These are phyloP conservation scores for Ambispora gerdemannii DNA, from an alignment of 192 early-diverging fungal genomes.

Conservation along the genomic window DNA sequence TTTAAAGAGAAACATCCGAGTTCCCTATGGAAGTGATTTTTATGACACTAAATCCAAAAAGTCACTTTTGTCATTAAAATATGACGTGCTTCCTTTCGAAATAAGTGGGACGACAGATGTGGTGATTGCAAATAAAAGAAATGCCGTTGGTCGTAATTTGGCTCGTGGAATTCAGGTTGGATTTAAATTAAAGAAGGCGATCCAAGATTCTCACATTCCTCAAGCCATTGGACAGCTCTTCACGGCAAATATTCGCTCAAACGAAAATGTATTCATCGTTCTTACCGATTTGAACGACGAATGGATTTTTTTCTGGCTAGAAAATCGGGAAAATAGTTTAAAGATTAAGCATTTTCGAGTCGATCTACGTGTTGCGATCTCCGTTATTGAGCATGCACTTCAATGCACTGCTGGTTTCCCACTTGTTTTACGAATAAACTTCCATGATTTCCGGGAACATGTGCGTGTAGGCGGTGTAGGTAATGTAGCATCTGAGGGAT, in stretches of 20 bases:
- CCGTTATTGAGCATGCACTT: neutral
- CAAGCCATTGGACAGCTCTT: slow-evolving; percentile 18
- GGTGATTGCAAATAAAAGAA: neutral
- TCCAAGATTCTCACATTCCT: neutral
- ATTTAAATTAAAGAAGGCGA: neutral
- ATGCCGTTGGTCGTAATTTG: neutral
- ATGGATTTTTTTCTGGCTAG: slow-evolving; percentile 17
- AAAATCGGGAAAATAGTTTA: neutral
- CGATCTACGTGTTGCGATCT: neutral
- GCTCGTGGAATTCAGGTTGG: neutral
- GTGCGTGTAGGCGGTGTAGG: neutral
- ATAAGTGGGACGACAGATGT: neutral
- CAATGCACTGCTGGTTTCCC: neutral
- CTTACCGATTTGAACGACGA: slow-evolving; percentile 15
- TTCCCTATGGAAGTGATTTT: neutral
- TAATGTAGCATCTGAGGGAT: neutral
- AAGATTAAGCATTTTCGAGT: neutral
- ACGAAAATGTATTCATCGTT: neutral
- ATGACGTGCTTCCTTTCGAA: too few species aligned
- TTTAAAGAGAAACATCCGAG: neutral
- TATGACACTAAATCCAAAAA: neutral
- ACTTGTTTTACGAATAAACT: too few species aligned
- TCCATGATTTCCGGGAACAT: neutral
- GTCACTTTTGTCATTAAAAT: neutral
- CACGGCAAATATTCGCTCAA: slow-evolving; percentile 20